phyloP scores from a whole-genome alignment of 305 asterid species.

The Fraxinus paxiana region DNA sequence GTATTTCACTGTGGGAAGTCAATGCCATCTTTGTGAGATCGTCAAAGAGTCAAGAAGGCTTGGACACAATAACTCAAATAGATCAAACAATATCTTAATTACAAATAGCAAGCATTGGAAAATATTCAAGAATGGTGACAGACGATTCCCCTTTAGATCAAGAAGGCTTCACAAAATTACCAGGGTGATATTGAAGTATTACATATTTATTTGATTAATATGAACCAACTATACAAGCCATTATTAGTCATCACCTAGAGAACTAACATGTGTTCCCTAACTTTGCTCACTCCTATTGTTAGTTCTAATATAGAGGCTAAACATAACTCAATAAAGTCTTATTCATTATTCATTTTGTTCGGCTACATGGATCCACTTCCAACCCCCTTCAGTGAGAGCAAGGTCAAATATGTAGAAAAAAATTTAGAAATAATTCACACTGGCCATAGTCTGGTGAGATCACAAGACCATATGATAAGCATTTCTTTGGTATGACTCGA shows the following conservation, averaged over 20 bases:
- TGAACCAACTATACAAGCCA: not conserved
- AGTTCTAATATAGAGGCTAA: not conserved
- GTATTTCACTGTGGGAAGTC: not conserved
- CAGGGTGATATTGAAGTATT: not conserved
- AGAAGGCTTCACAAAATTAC: not conserved
- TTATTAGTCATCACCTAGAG: not conserved
- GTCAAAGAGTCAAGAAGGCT: not conserved
- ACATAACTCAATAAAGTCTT: not conserved
- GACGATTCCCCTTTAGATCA: not conserved
- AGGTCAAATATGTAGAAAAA: not conserved
- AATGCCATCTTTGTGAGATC: not conserved
- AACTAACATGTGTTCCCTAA: not conserved
- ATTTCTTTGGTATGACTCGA: not conserved
- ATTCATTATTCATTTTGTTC: not conserved
- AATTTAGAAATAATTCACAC: not conserved
- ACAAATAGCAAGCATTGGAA: not conserved
- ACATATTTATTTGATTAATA: not conserved
- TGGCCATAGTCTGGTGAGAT: not conserved
- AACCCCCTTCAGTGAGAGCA: not conserved
- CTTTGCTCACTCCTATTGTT: not conserved
- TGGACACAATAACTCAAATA: not conserved
- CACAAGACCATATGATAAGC: not conserved
- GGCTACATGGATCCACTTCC: not conserved
- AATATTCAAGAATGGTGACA: not conserved
- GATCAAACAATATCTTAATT: not conserved